These are phyloP conservation scores for Ophiostoma pallidulum DNA, from an alignment of 2,329 filamentous ascomycete species.

Conservation along the genomic window DNA sequence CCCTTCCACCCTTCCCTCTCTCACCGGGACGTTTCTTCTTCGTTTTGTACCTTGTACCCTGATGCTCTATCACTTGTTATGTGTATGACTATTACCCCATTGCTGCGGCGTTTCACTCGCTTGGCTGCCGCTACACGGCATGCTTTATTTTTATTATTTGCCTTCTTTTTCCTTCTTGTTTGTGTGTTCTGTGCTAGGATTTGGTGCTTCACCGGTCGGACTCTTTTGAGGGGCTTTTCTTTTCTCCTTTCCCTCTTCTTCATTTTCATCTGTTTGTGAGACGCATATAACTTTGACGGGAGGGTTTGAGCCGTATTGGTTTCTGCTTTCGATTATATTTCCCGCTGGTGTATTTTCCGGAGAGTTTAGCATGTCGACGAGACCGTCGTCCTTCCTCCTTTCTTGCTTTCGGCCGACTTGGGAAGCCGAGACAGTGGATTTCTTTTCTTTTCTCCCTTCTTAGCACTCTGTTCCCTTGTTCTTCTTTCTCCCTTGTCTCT, in stretches of 20 bases:
- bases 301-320: too few relatives aligned
- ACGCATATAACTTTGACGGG: neutral
- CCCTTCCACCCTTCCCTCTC: neutral
- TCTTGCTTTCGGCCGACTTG: too few relatives aligned
- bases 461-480: too few relatives aligned
- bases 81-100: constrained; percentile 16
- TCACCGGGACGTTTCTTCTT: neutral
- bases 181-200: neutral
- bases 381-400: too few relatives aligned
- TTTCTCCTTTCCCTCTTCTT: neutral
- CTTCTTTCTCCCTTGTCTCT: too few relatives aligned
- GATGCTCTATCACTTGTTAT: too few relatives aligned
- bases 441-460: too few relatives aligned
- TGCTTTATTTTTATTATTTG: neutral
- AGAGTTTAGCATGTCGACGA: too few relatives aligned
- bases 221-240: neutral
- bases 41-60: neutral
- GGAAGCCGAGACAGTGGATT: too few relatives aligned
- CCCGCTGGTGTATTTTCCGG: too few relatives aligned
- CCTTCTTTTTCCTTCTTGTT: neutral
- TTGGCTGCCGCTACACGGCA: neutral
- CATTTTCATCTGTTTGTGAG: neutral
- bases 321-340: neutral
- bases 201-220: neutral
- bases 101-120: constrained; percentile 9